phyloP scores from a whole-genome alignment of 1,139 yeast genomes.

The Lodderomyces metapsilosis region DNA sequence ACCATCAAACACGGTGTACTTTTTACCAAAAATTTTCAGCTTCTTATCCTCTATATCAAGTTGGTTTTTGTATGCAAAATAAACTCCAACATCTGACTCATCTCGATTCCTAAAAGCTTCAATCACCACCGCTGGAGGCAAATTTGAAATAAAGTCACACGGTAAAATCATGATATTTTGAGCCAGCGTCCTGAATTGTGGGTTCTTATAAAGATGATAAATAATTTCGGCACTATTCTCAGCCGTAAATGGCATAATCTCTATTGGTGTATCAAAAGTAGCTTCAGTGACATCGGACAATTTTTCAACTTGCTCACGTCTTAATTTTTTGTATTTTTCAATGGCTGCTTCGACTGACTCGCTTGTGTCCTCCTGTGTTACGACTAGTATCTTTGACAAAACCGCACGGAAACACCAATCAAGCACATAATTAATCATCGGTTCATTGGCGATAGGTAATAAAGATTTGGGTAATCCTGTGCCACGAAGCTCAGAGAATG shows the following conservation, averaged over 20 bases:
- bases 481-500: slow-evolving; percentile 59
- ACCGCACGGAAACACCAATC: slow-evolving; percentile 93
- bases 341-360: slow-evolving; percentile 39
- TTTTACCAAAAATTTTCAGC: slow-evolving; percentile 48
- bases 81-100: slow-evolving; percentile 65
- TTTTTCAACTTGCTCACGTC: slow-evolving; percentile 13
- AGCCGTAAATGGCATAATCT: slow-evolving; percentile 45
- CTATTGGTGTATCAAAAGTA: slow-evolving; percentile 24
- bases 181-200: not conserved
- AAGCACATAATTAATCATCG: slow-evolving; percentile 84
- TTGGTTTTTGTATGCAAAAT: slow-evolving; percentile 67
- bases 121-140: slow-evolving; percentile 85
- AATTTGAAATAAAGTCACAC: slow-evolving; percentile 88
- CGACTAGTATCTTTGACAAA: slow-evolving; percentile 53
- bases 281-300: slow-evolving; percentile 16
- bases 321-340: slow-evolving; percentile 34
- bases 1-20: slow-evolving; percentile 43
- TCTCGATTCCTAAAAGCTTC: slow-evolving; percentile 77
- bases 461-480: slow-evolving; percentile 79
- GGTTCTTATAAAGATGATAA: slow-evolving; percentile 41
- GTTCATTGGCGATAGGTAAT: slow-evolving; percentile 84
- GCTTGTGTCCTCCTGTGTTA: slow-evolving; percentile 29
- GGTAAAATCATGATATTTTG: slow-evolving; percentile 74
- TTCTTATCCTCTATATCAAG: slow-evolving; percentile 80
- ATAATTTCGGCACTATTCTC: slow-evolving; percentile 67